Base-by-base conservation (phyloP, 2,329 filamentous ascomycete genomes). In the Parastagonospora nodorum region DNA sequence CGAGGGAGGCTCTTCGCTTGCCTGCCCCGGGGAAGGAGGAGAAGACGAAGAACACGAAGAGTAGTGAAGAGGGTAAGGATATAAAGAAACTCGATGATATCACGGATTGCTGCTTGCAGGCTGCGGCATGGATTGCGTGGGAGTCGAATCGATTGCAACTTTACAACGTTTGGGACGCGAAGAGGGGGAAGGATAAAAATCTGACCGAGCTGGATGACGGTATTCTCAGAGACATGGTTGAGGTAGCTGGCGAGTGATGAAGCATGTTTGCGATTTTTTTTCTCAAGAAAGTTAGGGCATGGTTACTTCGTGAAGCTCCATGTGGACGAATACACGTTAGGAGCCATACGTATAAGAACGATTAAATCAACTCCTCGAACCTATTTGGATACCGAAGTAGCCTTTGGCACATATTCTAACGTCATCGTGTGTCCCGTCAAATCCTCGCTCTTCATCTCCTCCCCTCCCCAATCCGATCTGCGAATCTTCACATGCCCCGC, bases 101-200 rank as follows among this genome's bases (percentile, higher is more conserved):
- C 42, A 88, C 90, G 0, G 90, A 95, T 75, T 89, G 87, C 67
- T 75, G 94, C 24, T 69, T 94, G 46, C 90, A 95, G 71, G 90
- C 86, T 2, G 79, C 90, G 51, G 86, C 89, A 2, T 93, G 88
- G 85, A 72, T 90, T 32, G 80, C 85, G 53, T 95, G 90, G 90
- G 84, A 91, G 66, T 75, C 79, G 60, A 88, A 88, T 60, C 53
- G 72, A 15, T 35, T 50, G 35, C 61, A 64, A 43, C 45, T 66
- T 4, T 19, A 19, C 9, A 40, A 50, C 9, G 46, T 58, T 2
- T 45, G 36, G 44, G 24, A 39, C 12, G 16, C 14, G 27, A 38
- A 11, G 16, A 29, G 14, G 19, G 19, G 19, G 4, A 16, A 36
- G 8, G 10, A 45, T 40, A 48, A 32, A 19, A 15, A 12, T 0